Base-by-base conservation (phyloP, 768 basidiomycete genomes). In the Neoboletus magnificus region DNA sequence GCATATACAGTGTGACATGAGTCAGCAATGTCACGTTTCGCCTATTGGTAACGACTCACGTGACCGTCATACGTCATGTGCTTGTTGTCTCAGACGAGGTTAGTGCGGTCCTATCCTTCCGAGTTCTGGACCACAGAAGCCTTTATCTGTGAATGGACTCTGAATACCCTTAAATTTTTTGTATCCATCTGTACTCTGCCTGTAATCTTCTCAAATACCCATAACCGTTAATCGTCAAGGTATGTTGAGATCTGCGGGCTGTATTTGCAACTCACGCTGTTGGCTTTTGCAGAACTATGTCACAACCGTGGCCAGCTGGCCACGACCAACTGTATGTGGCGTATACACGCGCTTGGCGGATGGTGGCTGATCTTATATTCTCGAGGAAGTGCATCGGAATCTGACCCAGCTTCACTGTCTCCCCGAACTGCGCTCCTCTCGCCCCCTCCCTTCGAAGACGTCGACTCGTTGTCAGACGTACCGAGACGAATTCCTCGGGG, bases 1-100 rank as follows among this genome's bases (percentile, higher is more conserved):
- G 54, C 41, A 66, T 73, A 73, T 71, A 71, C 70, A 73, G 64
- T n/a, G 71, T 73, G 71, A 71, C 66, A 62, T 67, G 50, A 65
- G 10, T 56, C 58, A 60, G 49, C 58, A 46, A 33, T 39, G 65
- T 71, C 65, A 66, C 65, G 3, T 0, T 0, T 0, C 3, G 1
- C 4, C 55, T 13, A 29, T 33, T 4, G 33, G 54, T 1, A 42
- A 0, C 0, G 0, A 0, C 4, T 50, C 67, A 69, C 55, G 60
- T 70, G 70, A 71, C 15, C 9, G 10, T 42, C 13, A n/a, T 4
- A 10, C n/a, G 57, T 65, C 65, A 66, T 42, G 47, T 48, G 52
- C 42, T 53, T 29, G 5, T 63, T 43, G 66, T 59, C 57, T 65
- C 35, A 43, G 55, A 61, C 49, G 20, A 22, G 5, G 29, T 39